phyloP scores from a whole-genome alignment of 768 basidiomycete genomes.

The Amanita exitialis region DNA sequence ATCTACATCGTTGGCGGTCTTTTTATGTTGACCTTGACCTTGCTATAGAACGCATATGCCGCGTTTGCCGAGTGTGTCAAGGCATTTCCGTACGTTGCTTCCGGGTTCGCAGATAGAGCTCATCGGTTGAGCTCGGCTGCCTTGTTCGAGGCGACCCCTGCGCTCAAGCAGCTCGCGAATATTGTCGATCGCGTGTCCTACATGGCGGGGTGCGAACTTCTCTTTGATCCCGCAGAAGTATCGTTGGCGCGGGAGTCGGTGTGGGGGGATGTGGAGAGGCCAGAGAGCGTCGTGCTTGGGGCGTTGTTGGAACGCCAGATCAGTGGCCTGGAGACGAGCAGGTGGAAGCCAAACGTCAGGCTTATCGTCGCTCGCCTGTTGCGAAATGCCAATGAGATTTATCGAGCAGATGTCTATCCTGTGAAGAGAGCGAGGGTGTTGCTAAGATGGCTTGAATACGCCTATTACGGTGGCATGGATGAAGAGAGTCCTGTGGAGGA shows the following conservation, averaged over 20 bases:
- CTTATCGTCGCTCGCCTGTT: slow-evolving; percentile 32
- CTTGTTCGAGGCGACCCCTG: slow-evolving; percentile 30
- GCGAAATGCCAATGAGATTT: slow-evolving; percentile 38
- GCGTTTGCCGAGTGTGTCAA: slow-evolving; percentile 42
- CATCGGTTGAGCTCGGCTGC: slow-evolving; percentile 16
- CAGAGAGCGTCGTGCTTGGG: slow-evolving; percentile 30
- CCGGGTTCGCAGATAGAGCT: slow-evolving; percentile 27
- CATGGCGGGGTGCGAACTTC: slow-evolving; percentile 56
- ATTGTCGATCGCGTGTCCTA: slow-evolving; percentile 62
- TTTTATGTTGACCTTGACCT: background rate
- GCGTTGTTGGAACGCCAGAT: slow-evolving; percentile 56
- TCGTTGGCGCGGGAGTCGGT: slow-evolving; percentile 25
- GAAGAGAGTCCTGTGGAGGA: slow-evolving; percentile 16
- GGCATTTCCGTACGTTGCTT: slow-evolving; percentile 40
- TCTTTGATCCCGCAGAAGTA: slow-evolving; percentile 38
- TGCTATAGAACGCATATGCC: slow-evolving; percentile 45
- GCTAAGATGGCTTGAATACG: slow-evolving; percentile 42
- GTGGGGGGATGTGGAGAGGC: slow-evolving; percentile 3
- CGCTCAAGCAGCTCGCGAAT: slow-evolving; percentile 43
- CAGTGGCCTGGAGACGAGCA: slow-evolving; percentile 38
- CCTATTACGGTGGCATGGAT: slow-evolving; percentile 25
- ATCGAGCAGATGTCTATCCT: slow-evolving; percentile 37
- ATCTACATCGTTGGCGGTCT: slow-evolving; percentile 11
- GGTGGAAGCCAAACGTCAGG: slow-evolving; percentile 48
- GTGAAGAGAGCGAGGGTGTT: slow-evolving; percentile 50